Evolutionary conservation across 2,329 filamentous ascomycete genomes (phyloP), one percentile per base, ranked within the genome.

Genomic region (Byssoonygena ceratinophila): DNA sequence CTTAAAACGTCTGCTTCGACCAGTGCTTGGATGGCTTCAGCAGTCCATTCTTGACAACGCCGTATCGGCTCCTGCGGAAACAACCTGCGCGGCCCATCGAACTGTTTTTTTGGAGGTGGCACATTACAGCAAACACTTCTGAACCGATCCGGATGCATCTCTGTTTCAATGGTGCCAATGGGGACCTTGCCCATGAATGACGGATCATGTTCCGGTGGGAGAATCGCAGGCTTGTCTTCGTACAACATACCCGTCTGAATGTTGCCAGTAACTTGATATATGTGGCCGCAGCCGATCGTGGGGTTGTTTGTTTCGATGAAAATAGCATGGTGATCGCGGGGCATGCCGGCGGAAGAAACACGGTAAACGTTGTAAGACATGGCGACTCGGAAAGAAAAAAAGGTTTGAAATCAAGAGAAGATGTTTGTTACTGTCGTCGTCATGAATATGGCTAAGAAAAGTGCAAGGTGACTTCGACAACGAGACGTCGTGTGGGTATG

Each of bases 1-100:
- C 16, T 45, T 8, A 55, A 55, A 44, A 57, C 12, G 12, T 51
- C 46, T 1, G 49, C 18, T 31, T 52, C 44, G 22, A 25, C 31
- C 48, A 61, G 27, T 4, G 40, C 54, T n/a, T 51, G 27, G 31
- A 59, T 46, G 14, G 60, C 60, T 29, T 65, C 63, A 1, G 46
- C 53, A 3, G 60, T 61, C 64, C 64, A 66, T 54, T 67, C 64
- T 52, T 66, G 62, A 46, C 64, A 67, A 22, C 61, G 57, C 45
- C 62, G 55, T 39, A 64, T 40, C 1, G 55, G 56, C 45, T 58
- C 50, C 29, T 52, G 41, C 7, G 61, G 63, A 55, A 59, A 63
- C n/a, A 67, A 52, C 44, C 59, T 49, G 18, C 50, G 59, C 2
- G 59, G 23, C 20, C 62, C 61, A 2, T 65, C 45, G 39, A 65